phyloP scores from a whole-genome alignment of 2,329 filamentous ascomycete species.

The Pyricularia grisea region DNA sequence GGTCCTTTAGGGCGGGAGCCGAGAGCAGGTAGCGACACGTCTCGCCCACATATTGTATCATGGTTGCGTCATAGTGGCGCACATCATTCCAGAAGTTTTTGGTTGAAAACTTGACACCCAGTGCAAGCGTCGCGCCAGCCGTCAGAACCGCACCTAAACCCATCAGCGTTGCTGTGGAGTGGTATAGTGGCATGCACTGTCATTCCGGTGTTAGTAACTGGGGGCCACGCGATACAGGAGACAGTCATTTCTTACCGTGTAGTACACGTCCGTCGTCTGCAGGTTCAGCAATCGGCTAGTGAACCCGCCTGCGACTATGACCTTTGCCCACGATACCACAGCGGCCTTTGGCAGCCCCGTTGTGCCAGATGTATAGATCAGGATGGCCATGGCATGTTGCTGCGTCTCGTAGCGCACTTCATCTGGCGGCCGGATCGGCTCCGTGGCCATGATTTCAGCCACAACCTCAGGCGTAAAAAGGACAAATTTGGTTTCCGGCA shows the following conservation, averaged over 20 bases:
- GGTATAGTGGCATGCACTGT: slow-evolving; percentile 82
- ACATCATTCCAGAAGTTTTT: slow-evolving; percentile 69
- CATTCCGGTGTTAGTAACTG: not conserved
- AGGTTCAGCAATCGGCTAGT: slow-evolving; percentile 46
- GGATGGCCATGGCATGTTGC: slow-evolving; percentile 53
- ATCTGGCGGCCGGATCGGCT: slow-evolving; percentile 49
- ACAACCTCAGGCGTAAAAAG: slow-evolving; percentile 51
- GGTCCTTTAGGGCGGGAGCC: slow-evolving; percentile 51
- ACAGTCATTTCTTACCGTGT: slow-evolving; percentile 46
- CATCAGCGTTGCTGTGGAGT: slow-evolving; percentile 67
- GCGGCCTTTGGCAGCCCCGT: slow-evolving; percentile 77
- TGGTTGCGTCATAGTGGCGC: slow-evolving; percentile 59
- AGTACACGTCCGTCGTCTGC: slow-evolving; percentile 58
- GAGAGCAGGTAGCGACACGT: slow-evolving; percentile 75
- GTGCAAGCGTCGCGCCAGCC: slow-evolving; percentile 54
- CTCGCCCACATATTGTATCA: slow-evolving; percentile 83
- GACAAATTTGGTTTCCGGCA: slow-evolving; percentile 46
- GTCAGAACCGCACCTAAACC: slow-evolving; percentile 54
- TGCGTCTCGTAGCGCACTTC: slow-evolving; percentile 39
- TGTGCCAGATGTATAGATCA: slow-evolving; percentile 82
- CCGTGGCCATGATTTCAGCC: slow-evolving; percentile 38
- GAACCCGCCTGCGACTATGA: slow-evolving; percentile 42
- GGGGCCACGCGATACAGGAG: not conserved
- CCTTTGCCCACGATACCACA: slow-evolving; percentile 62
- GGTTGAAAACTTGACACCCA: slow-evolving; percentile 72